Evolutionary conservation across 2,329 filamentous ascomycete genomes (phyloP).

Genomic region (Phialocephala sp.): DNA sequence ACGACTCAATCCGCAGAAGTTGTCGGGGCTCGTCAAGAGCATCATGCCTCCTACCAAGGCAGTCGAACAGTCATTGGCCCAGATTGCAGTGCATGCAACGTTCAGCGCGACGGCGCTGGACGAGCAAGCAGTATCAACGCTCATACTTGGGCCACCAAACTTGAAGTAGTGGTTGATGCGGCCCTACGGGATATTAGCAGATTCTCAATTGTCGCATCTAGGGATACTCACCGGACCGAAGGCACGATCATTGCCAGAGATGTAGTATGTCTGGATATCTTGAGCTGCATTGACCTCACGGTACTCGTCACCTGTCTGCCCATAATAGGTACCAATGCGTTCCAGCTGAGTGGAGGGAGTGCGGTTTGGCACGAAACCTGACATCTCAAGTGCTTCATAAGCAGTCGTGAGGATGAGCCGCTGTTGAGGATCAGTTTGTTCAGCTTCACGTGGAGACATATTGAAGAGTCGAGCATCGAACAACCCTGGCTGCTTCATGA

Average conservation of each 20-base stretch:
- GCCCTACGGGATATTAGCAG: slow-evolving; percentile 18
- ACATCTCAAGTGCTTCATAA: slow-evolving; percentile 81
- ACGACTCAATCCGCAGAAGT: slow-evolving; percentile 38
- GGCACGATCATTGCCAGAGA: slow-evolving; percentile 33
- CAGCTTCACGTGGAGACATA: slow-evolving; percentile 80
- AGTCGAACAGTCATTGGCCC: slow-evolving; percentile 50
- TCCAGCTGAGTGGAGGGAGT: slow-evolving; percentile 47
- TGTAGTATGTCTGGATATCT: slow-evolving; percentile 33
- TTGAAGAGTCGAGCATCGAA: slow-evolving; percentile 87
- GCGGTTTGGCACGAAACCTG: slow-evolving; percentile 63
- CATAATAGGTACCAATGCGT: slow-evolving; percentile 34
- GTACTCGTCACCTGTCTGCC: slow-evolving; percentile 32
- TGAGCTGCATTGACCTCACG: slow-evolving; percentile 32
- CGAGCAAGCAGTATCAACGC: slow-evolving; percentile 64
- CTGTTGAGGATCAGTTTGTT: slow-evolving; percentile 80
- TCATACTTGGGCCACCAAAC: slow-evolving; percentile 56
- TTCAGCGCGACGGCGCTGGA: slow-evolving; percentile 60
- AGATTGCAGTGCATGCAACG: slow-evolving; percentile 56
- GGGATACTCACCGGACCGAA: slow-evolving; percentile 29
- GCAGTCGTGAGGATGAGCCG: slow-evolving; percentile 70
- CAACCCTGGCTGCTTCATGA: slow-evolving; percentile 69
- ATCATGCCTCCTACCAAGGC: slow-evolving; percentile 50
- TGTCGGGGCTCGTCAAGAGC: slow-evolving; percentile 42
- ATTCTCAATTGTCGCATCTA: neutral
- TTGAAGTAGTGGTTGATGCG: slow-evolving; percentile 48